Conservation (phyloP, 257 asterid genomes). For the Scutellaria barbata region DNA sequence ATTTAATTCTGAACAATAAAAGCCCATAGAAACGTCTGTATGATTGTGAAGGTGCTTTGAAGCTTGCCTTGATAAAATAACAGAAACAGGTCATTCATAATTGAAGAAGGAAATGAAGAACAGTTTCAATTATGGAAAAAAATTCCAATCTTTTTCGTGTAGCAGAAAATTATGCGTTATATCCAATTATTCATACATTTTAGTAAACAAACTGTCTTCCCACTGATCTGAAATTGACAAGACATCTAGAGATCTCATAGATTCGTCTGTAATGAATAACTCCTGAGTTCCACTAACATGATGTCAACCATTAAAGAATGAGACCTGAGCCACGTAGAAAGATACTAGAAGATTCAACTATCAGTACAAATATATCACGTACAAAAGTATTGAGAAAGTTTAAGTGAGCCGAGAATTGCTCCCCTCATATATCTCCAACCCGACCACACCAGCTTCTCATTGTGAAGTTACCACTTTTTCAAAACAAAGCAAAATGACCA, state of each 20-base stretch:
- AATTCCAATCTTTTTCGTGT: not conserved
- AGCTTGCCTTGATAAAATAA: not conserved
- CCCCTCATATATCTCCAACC: not conserved
- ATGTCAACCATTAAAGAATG: no score
- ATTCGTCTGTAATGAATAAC: not conserved
- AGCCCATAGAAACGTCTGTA: not conserved
- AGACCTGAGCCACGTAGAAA: no score
- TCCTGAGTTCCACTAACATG: not conserved
- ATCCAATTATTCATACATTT: not conserved
- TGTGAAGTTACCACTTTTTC: not conserved
- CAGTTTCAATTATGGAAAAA: not conserved
- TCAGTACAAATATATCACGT: not conserved
- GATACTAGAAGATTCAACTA: no score
- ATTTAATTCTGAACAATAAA: constrained; percentile 7
- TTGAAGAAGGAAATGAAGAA: not conserved
- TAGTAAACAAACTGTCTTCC: not conserved
- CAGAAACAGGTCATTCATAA: not conserved
- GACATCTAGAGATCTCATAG: constrained; percentile 8
- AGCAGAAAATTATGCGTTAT: no score
- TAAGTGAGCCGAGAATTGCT: not conserved
- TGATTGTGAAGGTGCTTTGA: constrained; percentile 2
- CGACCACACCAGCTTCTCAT: not conserved
- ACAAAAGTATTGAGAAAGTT: not conserved
- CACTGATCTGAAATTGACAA: not conserved
- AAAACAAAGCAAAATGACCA: no score